Base-by-base conservation (phyloP, 257 asterid species). In the Sherardia arvensis region DNA sequence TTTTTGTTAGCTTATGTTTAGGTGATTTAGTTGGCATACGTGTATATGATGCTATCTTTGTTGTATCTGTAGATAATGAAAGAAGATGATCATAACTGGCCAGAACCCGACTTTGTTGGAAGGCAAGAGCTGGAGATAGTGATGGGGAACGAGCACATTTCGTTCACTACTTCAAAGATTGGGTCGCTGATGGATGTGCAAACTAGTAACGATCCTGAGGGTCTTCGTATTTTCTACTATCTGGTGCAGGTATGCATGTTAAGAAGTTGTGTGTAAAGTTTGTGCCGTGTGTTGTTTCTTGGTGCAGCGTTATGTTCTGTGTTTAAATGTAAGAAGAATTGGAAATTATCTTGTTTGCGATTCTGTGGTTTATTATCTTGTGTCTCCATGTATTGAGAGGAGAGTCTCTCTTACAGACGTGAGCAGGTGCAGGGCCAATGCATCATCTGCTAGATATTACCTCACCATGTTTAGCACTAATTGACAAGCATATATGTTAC, bases 71-170 rank as follows among this genome's bases (percentile, higher is more conserved):
- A 92, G 99, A 87, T 92, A 70, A 87, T 92, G 99, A 89, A 89
- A 84, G 99, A 92, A 77, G 99, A 92, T 68, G 99, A 92, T 73
- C 89, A 78, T 78, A 92, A 84, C 58, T 92, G 97, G 99, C 99
- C 99, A 28, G 97, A 89, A 76, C 97, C 99, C 1, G 96, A 92
- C 73, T 92, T 97, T n/a, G 90, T 89, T 23, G 99, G 99, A 59
- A 87, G 99, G 80, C 99, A 93, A 72, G 99, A 93, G 81, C 91
- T 93, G 71, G 99, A 93, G 83, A 93, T 93, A 78, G 99, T 93
- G 77, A 85, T 93, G 95, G 97, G 97, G 51, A 87, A 89, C 68
- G 97, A 93, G 79, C 99, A 93, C 73, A 93, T 93, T 60, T 93
- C 97, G 4, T 93, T 93, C 75, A 91, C 98, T 1, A 91, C 98